Conservation (phyloP, 208 protist genomes). For the Acanthamoeba sp. region DNA sequence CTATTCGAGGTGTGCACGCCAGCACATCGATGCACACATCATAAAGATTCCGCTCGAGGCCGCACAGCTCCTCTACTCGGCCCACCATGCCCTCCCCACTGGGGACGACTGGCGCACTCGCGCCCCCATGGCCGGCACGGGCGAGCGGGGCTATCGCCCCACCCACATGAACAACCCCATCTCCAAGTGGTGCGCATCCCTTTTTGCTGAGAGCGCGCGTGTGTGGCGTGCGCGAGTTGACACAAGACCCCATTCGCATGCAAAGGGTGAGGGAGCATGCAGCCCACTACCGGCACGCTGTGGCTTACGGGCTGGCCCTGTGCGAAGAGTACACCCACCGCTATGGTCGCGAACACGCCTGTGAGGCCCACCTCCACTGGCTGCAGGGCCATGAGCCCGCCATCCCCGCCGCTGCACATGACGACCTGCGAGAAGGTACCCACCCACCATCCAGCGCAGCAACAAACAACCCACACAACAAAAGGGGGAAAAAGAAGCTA, state of each 20-base stretch:
- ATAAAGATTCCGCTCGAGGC: constrained; percentile 23
- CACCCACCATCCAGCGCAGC: neutral
- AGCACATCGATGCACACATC: constrained; percentile 29
- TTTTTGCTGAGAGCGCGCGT: too few species aligned
- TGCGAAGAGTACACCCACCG: constrained; percentile 23
- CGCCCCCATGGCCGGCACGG: neutral
- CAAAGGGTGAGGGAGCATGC: neutral
- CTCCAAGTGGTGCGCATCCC: constrained; percentile 1
- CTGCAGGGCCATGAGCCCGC: neutral
- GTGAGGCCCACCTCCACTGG: constrained; percentile 27
- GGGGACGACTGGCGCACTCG: neutral
- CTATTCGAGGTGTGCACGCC: constrained; percentile 5
- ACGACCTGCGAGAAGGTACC: too few species aligned
- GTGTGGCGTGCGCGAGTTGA: neutral
- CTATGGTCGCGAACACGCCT: neutral
- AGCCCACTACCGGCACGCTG: neutral
- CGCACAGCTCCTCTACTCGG: constrained; percentile 1
- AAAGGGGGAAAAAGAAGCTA: neutral
- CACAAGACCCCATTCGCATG: neutral
- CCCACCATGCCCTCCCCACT: constrained; percentile 1
- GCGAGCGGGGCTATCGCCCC: neutral
- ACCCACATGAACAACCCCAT: constrained; percentile 41
- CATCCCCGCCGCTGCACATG: neutral
- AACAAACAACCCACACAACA: neutral
- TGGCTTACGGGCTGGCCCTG: neutral